phyloP scores from a whole-genome alignment of 1,284 basidiomycete genomes.

The Gomphus sp. region DNA sequence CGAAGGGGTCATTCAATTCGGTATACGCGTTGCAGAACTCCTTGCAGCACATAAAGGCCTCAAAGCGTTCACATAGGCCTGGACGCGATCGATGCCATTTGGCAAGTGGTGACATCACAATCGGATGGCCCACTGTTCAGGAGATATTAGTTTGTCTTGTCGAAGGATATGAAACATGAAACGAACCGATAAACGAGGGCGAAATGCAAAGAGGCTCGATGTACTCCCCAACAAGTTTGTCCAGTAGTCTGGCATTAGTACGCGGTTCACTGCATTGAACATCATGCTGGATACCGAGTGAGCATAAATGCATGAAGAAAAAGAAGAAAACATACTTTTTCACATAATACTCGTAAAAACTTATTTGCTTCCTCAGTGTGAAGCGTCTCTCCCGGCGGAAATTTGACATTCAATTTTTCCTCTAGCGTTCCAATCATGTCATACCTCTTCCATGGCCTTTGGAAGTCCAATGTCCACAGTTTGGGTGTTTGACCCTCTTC shows the following conservation, averaged over 20 bases:
- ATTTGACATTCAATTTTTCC: conserved; percentile 86
- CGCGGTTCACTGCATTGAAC: conserved; percentile 97
- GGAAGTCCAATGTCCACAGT: conserved; percentile 83
- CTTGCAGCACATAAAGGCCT: conserved; percentile 97
- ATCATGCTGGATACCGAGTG: conserved; percentile 57
- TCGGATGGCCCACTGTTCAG: conserved; percentile 82
- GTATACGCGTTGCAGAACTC: conserved; percentile 98
- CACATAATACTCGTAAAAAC: conserved; percentile 80
- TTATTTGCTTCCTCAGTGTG: conserved; percentile 85
- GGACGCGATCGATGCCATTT: conserved; percentile 92
- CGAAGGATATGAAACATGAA: neutral
- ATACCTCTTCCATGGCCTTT: conserved; percentile 97
- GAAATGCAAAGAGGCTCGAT: conserved; percentile 97
- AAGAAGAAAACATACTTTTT: conserved; percentile 42
- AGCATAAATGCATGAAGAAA: conserved; percentile 8
- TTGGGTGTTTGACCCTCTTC: conserved; percentile 34
- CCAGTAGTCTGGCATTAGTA: conserved; percentile 91
- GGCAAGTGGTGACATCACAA: conserved; percentile 98
- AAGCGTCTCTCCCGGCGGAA: conserved; percentile 88
- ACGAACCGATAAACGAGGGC: conserved; percentile 86
- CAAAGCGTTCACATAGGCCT: conserved; percentile 97
- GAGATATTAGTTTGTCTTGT: neutral
- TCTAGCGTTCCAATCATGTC: conserved; percentile 98
- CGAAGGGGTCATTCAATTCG: conserved; percentile 97
- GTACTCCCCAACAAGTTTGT: conserved; percentile 98